phyloP scores from a whole-genome alignment of 306 rosid species.

The Corylus avellana region DNA sequence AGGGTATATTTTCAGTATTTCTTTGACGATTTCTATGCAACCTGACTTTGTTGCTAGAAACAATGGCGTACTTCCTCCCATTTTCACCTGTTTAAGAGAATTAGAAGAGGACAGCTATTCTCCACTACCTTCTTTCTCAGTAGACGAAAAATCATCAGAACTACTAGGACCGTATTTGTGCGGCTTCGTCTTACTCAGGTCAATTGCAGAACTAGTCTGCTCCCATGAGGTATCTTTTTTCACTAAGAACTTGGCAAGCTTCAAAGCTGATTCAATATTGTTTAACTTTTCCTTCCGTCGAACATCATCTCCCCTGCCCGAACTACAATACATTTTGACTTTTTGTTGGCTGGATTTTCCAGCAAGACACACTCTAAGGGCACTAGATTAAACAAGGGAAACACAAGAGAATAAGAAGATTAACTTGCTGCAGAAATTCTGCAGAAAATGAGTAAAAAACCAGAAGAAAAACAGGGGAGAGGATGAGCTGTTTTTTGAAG shows the following conservation, averaged over 20 bases:
- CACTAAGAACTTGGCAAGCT: not conserved
- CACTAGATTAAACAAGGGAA: too few relatives aligned
- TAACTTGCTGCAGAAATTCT: too few relatives aligned
- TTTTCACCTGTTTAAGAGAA: not conserved
- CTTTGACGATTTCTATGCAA: not conserved
- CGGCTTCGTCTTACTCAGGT: not conserved
- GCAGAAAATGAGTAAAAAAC: too few relatives aligned
- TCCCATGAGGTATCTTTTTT: conserved; percentile 1
- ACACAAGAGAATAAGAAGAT: too few relatives aligned
- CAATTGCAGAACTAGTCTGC: not conserved
- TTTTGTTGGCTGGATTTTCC: too few relatives aligned
- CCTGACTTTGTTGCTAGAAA: not conserved
- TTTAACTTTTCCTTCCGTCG: not conserved
- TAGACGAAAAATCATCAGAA: not conserved
- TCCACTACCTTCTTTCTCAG: not conserved
- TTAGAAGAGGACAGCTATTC: not conserved
- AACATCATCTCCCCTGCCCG: not conserved
- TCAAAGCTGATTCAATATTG: not conserved
- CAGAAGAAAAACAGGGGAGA: too few relatives aligned
- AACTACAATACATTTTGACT: not conserved
- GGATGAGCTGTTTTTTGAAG: too few relatives aligned
- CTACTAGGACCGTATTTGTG: not conserved
- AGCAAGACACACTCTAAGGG: too few relatives aligned
- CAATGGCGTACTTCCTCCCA: not conserved
- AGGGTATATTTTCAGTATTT: not conserved